Evolutionary conservation across 148 eudicot species (phyloP).

Genomic region (Chenopodium suecicum): DNA sequence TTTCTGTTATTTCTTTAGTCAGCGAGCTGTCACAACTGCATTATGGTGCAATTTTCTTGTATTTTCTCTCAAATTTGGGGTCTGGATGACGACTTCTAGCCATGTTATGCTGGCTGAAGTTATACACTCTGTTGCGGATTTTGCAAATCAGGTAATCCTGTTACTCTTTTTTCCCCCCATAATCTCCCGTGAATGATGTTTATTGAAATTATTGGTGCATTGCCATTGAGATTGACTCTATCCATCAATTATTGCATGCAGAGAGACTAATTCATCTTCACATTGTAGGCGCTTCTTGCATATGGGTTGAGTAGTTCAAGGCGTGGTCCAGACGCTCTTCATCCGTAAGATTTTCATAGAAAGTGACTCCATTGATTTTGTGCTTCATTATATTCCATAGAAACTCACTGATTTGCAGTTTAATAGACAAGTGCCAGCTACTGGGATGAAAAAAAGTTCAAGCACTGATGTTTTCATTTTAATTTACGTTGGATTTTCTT

Average conservation of each 20-base stretch:
- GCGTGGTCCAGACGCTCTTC: slow-evolving; percentile 98
- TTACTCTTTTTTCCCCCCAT: slow-evolving; percentile 1
- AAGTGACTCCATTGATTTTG: background rate
- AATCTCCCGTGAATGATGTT: background rate
- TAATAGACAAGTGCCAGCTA: too few species aligned
- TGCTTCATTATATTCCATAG: background rate
- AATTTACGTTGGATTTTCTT: too few species aligned
- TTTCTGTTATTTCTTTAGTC: slow-evolving; percentile 41
- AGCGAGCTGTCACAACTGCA: slow-evolving; percentile 91
- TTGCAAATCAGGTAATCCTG: slow-evolving; percentile 81
- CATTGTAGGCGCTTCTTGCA: slow-evolving; percentile 88
- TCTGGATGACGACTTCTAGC: slow-evolving; percentile 85
- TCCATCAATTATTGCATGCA: slow-evolving; percentile 25
- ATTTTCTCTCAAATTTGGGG: slow-evolving; percentile 95
- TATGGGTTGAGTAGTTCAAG: slow-evolving; percentile 94
- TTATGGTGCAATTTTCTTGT: slow-evolving; percentile 96
- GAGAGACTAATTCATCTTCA: slow-evolving; percentile 44
- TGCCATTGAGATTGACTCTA: slow-evolving; percentile 18
- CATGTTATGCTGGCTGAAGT: slow-evolving; percentile 96
- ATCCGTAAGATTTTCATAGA: slow-evolving; percentile 65
- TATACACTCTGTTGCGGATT: slow-evolving; percentile 88
- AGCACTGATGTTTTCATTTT: too few species aligned
- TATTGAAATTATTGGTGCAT: background rate
- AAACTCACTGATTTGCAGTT: background rate
- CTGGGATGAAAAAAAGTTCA: too few species aligned